Percentiles rank a stretch among this genome's conserved stretches.
phyloP scores from a whole-genome alignment of 192 early-diverging fungal genomes.

The Rhizoclosmatium globosum region DNA sequence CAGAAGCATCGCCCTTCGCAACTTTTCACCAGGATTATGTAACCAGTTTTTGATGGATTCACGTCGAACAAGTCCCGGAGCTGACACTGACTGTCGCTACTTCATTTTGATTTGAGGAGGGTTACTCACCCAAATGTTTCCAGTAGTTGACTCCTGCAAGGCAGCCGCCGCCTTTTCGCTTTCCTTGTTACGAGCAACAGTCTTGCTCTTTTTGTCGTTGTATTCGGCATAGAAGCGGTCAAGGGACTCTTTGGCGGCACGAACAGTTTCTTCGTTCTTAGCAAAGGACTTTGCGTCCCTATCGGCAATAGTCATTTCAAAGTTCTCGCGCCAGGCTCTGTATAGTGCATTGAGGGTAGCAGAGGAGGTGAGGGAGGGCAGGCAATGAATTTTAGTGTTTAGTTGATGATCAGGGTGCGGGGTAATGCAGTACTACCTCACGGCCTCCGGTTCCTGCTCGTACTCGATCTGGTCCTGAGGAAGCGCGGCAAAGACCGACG shows the following conservation, averaged over 20 bases:
- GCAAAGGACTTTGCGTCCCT: conserved; percentile 48
- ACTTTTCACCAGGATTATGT: no score
- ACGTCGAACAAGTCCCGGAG: no score
- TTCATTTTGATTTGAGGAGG: not conserved
- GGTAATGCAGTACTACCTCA: not conserved
- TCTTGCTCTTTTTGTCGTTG: conserved; percentile 65
- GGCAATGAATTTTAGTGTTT: not conserved
- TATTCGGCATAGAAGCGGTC: conserved; percentile 70
- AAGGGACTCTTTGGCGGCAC: conserved; percentile 54
- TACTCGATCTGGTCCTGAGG: conserved; percentile 8
- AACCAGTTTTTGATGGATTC: no score
- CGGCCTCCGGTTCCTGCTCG: conserved; percentile 22
- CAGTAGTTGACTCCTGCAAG: conserved; percentile 40
- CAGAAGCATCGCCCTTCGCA: no score
- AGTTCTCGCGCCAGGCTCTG: conserved; percentile 59
- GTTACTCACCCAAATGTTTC: conserved; percentile 57
- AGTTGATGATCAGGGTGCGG: not conserved
- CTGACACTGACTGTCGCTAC: no score
- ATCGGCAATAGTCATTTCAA: conserved; percentile 49
- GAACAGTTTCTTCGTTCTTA: conserved; percentile 53
- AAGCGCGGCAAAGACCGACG: not conserved
- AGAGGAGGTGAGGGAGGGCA: not conserved
- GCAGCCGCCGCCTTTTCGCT: conserved; percentile 43
- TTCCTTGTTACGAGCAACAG: conserved; percentile 58
- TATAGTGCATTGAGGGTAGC: not conserved